Evolutionary conservation across 2,329 filamentous ascomycete genomes (phyloP).

Genomic region (Fusarium anguioides): DNA sequence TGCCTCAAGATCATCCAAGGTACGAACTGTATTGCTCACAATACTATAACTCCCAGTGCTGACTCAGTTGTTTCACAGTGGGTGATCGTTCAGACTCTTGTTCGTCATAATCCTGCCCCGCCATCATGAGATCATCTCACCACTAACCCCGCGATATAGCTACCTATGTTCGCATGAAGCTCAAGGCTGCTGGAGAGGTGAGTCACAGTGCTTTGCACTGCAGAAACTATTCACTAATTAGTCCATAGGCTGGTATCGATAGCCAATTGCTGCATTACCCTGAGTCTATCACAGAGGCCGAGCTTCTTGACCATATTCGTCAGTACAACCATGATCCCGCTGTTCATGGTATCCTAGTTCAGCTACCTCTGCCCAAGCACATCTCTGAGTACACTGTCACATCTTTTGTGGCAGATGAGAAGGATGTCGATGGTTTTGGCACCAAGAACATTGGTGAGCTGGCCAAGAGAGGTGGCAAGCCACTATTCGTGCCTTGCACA

Average conservation of each 20-base stretch:
- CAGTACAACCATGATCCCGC: constrained; percentile 86
- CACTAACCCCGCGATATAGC: constrained; percentile 60
- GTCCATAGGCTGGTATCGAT: constrained; percentile 80
- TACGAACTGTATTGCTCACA: constrained; percentile 53
- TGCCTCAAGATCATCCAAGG: constrained; percentile 95
- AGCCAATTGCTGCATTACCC: constrained; percentile 89
- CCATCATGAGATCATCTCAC: constrained; percentile 32
- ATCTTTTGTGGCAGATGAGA: constrained; percentile 89
- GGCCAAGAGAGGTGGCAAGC: constrained; percentile 91
- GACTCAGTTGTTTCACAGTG: constrained; percentile 64
- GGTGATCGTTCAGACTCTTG: constrained; percentile 93
- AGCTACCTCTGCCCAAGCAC: constrained; percentile 88
- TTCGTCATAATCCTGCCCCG: constrained; percentile 54
- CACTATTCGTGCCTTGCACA: constrained; percentile 93
- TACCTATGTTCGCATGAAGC: constrained; percentile 99
- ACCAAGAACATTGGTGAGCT: constrained; percentile 95
- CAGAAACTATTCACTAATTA: not conserved
- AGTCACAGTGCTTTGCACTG: constrained; percentile 27
- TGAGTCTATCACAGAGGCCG: constrained; percentile 82
- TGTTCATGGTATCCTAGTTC: constrained; percentile 93
- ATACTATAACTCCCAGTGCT: constrained; percentile 30
- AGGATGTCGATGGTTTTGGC: constrained; percentile 98
- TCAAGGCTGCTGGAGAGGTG: constrained; percentile 95
- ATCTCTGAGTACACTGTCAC: constrained; percentile 92
- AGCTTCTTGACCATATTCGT: constrained; percentile 85